Base-by-base conservation (phyloP, 345 rosid genomes). In the Excoecaria agallocha region DNA sequence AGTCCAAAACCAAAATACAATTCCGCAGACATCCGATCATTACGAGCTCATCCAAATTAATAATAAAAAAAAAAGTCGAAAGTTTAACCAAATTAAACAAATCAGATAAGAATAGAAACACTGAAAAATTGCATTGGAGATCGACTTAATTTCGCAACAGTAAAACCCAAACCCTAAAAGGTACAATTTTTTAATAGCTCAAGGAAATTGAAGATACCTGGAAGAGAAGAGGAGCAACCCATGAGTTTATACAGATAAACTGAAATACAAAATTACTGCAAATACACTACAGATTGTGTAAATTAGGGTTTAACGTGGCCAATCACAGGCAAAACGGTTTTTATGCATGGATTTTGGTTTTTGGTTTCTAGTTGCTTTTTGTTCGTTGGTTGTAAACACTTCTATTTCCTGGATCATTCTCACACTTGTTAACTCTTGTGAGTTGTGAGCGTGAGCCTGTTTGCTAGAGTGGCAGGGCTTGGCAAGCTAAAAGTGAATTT, bases 141-240 rank as follows among this genome's bases (percentile, higher is more conserved):
- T 71, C 56, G 3, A 76, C 20, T 1, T 43, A 66, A 74, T 16
- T 35, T 60, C 12, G 46, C 45, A 52, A 38, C 9, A 24, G 11
- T 24, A 55, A 25, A 39, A 61, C 4, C 63, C 62, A 39, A 69
- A 76, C 37, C 70, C 56, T 43, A 24, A 6, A 49, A 48, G 6
- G n/a, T 19, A 45, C 6, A 63, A 45, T 6, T 1, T 16, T 35
- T 30, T 4, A 51, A 61, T 43, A 51, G 19, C 17, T 6, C 16
- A 37, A 75, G 51, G 5, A 56, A 69, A 1, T 12, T 19, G 50
- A 77, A 25, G 8, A 22, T 4, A 90, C 97, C 94, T 73, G 94
- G 98, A 78, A 90, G 87, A 78, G 98, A 94, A 80, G 93, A 86
- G 71, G 94, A 76, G 81, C 98, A 94, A 76, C 98, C 98, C 98